These are phyloP conservation scores for Castanopsis chinensis DNA, from an alignment of 306 rosid species.

Conservation along the genomic window DNA sequence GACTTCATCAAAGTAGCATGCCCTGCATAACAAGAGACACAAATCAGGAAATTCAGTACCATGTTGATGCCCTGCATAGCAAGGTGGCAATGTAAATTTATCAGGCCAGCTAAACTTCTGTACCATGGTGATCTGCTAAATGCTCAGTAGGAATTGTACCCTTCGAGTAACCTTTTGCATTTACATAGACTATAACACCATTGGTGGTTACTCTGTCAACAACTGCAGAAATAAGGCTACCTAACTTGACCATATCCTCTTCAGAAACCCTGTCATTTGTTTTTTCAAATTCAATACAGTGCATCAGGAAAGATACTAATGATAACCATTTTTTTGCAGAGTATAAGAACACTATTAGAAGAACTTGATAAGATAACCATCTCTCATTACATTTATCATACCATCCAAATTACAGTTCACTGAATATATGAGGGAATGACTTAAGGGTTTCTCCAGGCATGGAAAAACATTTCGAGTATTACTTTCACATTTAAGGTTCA, in stretches of 20 bases:
- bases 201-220: conserved; percentile 66
- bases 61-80: conserved; percentile 10
- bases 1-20: conserved; percentile 68
- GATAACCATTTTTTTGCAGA: not conserved
- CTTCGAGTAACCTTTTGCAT: conserved; percentile 57
- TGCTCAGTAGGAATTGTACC: conserved; percentile 77
- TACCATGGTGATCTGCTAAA: conserved; percentile 94
- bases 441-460: not conserved
- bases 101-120: not conserved
- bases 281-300: conserved; percentile 14
- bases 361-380: not conserved
- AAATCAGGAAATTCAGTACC: conserved; percentile 18
- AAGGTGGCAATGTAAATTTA: not conserved
- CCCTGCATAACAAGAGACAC: conserved; percentile 43
- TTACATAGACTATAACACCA: conserved; percentile 58
- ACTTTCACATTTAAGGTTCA: not conserved
- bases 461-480: not conserved
- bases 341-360: not conserved
- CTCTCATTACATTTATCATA: not conserved
- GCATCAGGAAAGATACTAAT: not conserved
- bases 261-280: conserved; percentile 70
- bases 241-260: conserved; percentile 58
- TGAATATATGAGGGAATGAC: not conserved
- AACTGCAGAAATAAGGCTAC: conserved; percentile 78
- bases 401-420: not conserved